A percentile compares a stretch with the other conserved stretches of the same genome.
phyloP scores from a whole-genome alignment of 208 protist genomes.

The Trichomonas tenax region DNA sequence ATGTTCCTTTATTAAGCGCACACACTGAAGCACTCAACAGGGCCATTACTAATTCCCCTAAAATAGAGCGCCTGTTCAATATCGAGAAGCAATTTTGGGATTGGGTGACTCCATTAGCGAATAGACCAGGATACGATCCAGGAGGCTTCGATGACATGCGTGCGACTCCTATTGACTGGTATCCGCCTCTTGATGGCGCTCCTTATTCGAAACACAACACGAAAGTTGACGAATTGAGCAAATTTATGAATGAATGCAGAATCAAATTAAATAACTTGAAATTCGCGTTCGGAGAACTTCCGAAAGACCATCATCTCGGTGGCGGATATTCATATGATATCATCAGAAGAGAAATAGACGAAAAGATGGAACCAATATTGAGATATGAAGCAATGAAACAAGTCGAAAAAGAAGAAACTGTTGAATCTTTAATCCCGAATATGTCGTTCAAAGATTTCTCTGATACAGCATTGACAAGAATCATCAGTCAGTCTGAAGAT shows the following conservation, averaged over 20 bases:
- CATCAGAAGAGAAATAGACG: slow-evolving; percentile 11
- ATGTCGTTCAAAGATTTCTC: not conserved
- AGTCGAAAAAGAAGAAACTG: not conserved
- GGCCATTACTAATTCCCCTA: not conserved
- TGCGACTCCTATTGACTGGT: slow-evolving; percentile 7
- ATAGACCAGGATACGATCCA: not conserved
- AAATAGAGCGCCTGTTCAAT: not conserved
- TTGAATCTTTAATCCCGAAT: not conserved
- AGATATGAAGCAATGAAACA: not conserved
- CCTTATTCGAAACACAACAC: not conserved
- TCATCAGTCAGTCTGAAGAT: not conserved
- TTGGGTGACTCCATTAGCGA: not conserved
- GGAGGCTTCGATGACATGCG: not conserved
- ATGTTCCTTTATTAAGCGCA: not conserved
- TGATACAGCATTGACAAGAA: not conserved
- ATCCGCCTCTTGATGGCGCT: not conserved
- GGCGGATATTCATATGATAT: not conserved
- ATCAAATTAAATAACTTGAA: not conserved
- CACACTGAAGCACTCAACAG: not conserved
- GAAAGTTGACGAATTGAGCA: not conserved
- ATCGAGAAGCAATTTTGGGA: not conserved
- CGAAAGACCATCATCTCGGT: not conserved
- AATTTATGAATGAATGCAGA: not conserved
- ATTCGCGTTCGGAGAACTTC: not conserved
- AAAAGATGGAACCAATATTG: not conserved